Percentiles rank a stretch among this genome's conserved stretches.
Evolutionary conservation across 495 filamentous ascomycete species (phyloP).

Genomic region (Penicillium odoratum): DNA sequence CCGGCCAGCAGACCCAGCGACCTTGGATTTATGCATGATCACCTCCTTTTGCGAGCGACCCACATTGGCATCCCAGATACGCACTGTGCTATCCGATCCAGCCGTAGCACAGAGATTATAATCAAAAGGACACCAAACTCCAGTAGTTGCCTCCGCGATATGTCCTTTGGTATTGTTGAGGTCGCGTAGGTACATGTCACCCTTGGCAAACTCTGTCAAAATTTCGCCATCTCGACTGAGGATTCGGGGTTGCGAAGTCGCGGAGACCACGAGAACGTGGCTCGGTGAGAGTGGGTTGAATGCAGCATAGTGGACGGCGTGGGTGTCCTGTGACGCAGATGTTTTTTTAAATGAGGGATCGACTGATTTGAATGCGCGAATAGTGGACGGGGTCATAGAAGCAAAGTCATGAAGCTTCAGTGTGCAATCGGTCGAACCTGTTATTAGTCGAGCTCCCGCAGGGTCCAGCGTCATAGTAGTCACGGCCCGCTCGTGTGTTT

Average conservation of each 20-base stretch:
- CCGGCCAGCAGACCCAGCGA: constrained; percentile 80
- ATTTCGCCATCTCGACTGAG: constrained; percentile 85
- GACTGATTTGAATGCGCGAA: constrained; percentile 88
- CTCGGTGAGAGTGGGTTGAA: constrained; percentile 85
- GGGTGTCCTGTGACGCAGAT: constrained; percentile 74
- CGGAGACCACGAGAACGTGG: constrained; percentile 81
- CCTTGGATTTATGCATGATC: constrained; percentile 89
- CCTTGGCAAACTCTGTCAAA: constrained; percentile 85
- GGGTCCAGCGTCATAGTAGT: constrained; percentile 83
- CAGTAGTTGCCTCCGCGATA: constrained; percentile 82
- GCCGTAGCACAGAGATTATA: constrained; percentile 82
- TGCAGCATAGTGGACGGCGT: constrained; percentile 78
- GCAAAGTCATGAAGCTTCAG: constrained; percentile 94
- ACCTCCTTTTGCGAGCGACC: constrained; percentile 86
- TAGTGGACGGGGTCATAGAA: constrained; percentile 90
- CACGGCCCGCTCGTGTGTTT: constrained; percentile 87
- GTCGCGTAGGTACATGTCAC: constrained; percentile 96
- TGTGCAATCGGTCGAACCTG: constrained; percentile 86
- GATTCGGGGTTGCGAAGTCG: constrained; percentile 85
- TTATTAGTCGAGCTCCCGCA: constrained; percentile 79
- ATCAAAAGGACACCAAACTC: constrained; percentile 85
- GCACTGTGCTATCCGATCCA: constrained; percentile 87
- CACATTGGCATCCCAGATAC: constrained; percentile 95
- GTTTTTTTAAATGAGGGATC: constrained; percentile 79
- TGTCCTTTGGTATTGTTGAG: constrained; percentile 97